Evolutionary conservation across 805 yeast species (phyloP).

Genomic region (Candida krabiensis): DNA sequence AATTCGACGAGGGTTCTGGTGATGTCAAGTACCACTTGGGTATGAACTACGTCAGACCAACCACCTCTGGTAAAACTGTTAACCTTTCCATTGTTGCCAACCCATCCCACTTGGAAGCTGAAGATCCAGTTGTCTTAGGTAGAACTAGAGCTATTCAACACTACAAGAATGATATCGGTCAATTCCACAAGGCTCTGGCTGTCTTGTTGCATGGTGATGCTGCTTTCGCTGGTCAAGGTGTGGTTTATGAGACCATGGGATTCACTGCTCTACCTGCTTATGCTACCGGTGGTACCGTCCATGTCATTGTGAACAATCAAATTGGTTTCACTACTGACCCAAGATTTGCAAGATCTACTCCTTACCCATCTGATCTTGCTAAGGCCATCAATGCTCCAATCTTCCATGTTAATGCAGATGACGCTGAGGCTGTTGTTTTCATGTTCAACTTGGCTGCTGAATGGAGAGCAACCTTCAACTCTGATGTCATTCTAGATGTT

Average conservation of each 20-base stretch:
- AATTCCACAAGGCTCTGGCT: conserved; percentile 83
- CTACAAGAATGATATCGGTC: conserved; percentile 82
- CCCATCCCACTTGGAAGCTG: conserved; percentile 99
- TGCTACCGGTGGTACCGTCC: conserved; percentile 98
- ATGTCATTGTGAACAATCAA: conserved; percentile 95
- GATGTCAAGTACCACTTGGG: conserved; percentile 99
- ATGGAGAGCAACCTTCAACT: conserved; percentile 95
- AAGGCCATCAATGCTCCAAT: conserved; percentile 96
- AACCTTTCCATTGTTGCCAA: conserved; percentile 96
- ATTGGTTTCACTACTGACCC: conserved; percentile 99
- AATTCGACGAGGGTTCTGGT: conserved; percentile 95
- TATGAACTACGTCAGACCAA: conserved; percentile 98
- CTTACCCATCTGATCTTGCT: conserved; percentile 97
- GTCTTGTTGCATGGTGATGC: conserved; percentile 98
- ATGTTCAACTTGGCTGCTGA: conserved; percentile 96
- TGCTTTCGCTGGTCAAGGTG: conserved; percentile 98
- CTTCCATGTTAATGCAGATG: conserved; percentile 99
- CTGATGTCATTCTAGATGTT: conserved; percentile 94
- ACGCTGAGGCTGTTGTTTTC: conserved; percentile 88
- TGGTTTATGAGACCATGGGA: conserved; percentile 98
- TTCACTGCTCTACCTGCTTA: conserved; percentile 89
- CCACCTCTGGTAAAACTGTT: conserved; percentile 95
- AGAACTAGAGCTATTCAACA: conserved; percentile 96
- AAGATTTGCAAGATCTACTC: conserved; percentile 93
- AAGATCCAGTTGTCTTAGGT: conserved; percentile 98